Conservation (phyloP, 495 filamentous ascomycete genomes). For the Aspergillus asperescens region DNA sequence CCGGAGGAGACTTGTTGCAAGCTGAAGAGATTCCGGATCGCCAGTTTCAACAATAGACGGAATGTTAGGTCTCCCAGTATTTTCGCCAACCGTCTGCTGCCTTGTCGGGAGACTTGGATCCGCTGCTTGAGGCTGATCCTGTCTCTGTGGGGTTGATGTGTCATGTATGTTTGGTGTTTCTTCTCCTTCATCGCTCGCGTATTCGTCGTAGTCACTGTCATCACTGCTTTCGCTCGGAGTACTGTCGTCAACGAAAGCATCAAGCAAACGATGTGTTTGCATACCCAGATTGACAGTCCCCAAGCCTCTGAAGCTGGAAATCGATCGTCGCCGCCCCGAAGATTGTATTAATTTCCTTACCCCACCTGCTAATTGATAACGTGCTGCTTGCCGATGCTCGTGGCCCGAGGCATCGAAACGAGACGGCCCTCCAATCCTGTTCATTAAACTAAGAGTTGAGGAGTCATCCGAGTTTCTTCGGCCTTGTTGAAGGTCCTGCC, state of each 20-base stretch:
- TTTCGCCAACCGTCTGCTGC: neutral
- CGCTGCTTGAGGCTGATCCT: neutral
- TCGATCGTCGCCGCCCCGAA: slow-evolving; percentile 53
- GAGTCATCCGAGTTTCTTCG: slow-evolving; percentile 37
- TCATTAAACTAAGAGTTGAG: slow-evolving; percentile 2
- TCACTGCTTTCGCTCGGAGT: slow-evolving; percentile 46
- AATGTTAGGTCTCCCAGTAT: slow-evolving; percentile 19
- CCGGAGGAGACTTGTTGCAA: slow-evolving; percentile 20
- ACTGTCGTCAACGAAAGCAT: slow-evolving; percentile 55
- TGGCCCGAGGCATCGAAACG: slow-evolving; percentile 22
- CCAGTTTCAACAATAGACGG: slow-evolving; percentile 46
- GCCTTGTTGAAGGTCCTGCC: slow-evolving; percentile 65
- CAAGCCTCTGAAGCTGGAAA: slow-evolving; percentile 57
- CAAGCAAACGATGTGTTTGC: slow-evolving; percentile 66
- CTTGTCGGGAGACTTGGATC: slow-evolving; percentile 8
- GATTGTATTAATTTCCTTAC: slow-evolving; percentile 47
- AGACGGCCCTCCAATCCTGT: neutral
- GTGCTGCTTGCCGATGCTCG: slow-evolving; percentile 42
- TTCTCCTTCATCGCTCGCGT: slow-evolving; percentile 37
- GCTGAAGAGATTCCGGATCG: slow-evolving; percentile 39
- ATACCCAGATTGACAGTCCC: slow-evolving; percentile 66
- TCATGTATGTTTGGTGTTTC: slow-evolving; percentile 20
- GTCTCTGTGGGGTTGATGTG: neutral
- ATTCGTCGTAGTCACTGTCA: slow-evolving; percentile 41
- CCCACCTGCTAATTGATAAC: slow-evolving; percentile 40